Percentiles rank a stretch among this genome's conserved stretches.
Evolutionary conservation across 305 asterid genomes (phyloP).

Genomic region (Plantago coronopus): DNA sequence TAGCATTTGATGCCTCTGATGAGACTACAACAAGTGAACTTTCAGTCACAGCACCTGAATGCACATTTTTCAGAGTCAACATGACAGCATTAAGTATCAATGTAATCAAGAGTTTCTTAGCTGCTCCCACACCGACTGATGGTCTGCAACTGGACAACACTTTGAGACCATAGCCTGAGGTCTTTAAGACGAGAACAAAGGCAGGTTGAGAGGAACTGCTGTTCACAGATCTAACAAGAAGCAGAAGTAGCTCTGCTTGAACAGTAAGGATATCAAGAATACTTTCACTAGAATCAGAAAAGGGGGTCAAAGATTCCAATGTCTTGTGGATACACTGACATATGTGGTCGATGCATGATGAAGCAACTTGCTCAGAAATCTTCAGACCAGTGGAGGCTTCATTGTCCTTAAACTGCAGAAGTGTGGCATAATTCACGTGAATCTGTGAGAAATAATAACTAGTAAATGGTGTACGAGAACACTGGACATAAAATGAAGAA

Average conservation of each 20-base stretch:
- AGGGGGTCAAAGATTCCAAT: constrained; percentile 46
- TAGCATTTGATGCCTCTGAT: constrained; percentile 52
- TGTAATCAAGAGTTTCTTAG: constrained; percentile 52
- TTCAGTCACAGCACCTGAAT: constrained; percentile 24
- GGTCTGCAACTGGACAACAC: constrained; percentile 47
- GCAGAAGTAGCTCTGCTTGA: constrained; percentile 73
- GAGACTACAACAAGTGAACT: constrained; percentile 35
- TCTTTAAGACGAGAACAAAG: constrained; percentile 47
- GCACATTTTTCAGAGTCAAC: constrained; percentile 32
- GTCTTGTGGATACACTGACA: constrained; percentile 60
- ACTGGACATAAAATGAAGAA: too few relatives aligned
- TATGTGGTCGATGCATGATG: constrained; percentile 52
- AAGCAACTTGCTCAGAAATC: constrained; percentile 51
- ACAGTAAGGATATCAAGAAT: constrained; percentile 58
- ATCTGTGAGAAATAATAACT: constrained; percentile 10
- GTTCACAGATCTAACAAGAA: constrained; percentile 46
- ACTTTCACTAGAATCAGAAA: constrained; percentile 43
- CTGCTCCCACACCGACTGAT: constrained; percentile 38
- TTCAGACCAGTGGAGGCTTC: constrained; percentile 41
- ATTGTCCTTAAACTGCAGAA: constrained; percentile 53
- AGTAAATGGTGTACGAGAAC: background rate
- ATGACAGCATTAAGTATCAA: constrained; percentile 56
- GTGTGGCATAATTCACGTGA: constrained; percentile 23
- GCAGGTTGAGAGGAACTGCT: constrained; percentile 33
- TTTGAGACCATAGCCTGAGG: constrained; percentile 71